A percentile compares a stretch with the other conserved stretches of the same genome.
These are phyloP conservation scores for Termitomyces sp. DNA, from an alignment of 768 basidiomycete genomes.

Conservation along the genomic window DNA sequence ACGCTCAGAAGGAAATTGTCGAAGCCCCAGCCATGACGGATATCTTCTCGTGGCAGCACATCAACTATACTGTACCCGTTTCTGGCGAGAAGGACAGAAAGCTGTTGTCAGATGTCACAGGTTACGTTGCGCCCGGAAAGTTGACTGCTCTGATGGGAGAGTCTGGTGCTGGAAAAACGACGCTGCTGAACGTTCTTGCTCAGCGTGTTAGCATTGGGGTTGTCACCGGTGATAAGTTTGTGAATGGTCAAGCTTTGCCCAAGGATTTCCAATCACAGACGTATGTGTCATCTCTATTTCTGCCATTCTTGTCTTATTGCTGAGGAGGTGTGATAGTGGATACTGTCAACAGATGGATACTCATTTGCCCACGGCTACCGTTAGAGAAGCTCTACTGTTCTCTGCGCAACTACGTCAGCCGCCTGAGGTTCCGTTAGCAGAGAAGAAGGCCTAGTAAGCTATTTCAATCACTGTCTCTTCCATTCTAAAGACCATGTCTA, in stretches of 20 bases:
- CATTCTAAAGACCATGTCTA: neutral
- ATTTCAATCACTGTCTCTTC: too few relatives aligned
- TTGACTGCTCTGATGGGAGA: slow-evolving; percentile 65
- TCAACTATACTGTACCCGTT: slow-evolving; percentile 58
- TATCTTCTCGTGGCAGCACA: slow-evolving; percentile 67
- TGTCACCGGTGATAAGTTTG: slow-evolving; percentile 33
- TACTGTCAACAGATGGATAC: slow-evolving; percentile 88
- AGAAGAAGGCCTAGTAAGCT: slow-evolving; percentile 86
- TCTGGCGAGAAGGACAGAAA: slow-evolving; percentile 36
- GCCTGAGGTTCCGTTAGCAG: slow-evolving; percentile 52
- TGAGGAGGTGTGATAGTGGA: slow-evolving; percentile 30
- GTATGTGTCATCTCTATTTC: slow-evolving; percentile 22
- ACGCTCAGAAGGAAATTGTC: too few relatives aligned
- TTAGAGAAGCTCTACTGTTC: slow-evolving; percentile 77
- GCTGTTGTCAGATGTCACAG: slow-evolving; percentile 70
- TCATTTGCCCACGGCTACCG: slow-evolving; percentile 70
- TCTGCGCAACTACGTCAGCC: slow-evolving; percentile 82
- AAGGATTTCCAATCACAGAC: slow-evolving; percentile 49
- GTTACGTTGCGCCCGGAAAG: slow-evolving; percentile 74
- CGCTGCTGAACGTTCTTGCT: slow-evolving; percentile 41
- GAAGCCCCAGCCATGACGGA: too few relatives aligned
- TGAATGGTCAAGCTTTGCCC: slow-evolving; percentile 40
- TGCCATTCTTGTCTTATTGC: neutral
- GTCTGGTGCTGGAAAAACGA: slow-evolving; percentile 36
- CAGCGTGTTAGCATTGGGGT: slow-evolving; percentile 34